These are phyloP conservation scores for Cystofilobasidium capitatum DNA, from an alignment of 768 basidiomycete genomes.

Conservation along the genomic window DNA sequence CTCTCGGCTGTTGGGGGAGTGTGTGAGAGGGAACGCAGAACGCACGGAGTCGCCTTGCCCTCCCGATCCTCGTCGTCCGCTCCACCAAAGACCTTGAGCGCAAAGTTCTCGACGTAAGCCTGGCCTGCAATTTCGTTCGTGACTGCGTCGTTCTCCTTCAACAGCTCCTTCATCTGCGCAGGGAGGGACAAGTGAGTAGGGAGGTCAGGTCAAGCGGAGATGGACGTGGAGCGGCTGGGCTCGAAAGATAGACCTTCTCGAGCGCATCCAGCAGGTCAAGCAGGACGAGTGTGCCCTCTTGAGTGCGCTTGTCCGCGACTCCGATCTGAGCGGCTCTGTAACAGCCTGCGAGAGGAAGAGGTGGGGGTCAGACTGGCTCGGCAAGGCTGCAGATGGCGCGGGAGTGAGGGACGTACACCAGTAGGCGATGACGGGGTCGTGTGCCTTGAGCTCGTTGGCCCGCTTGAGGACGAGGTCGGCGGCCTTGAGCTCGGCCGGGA, in stretches of 20 bases:
- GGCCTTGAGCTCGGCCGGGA: constrained; percentile 42
- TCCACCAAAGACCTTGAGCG: constrained; percentile 69
- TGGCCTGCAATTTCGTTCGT: constrained; percentile 71
- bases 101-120: constrained; percentile 93
- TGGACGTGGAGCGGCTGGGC: constrained; percentile 1
- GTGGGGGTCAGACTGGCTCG: not conserved
- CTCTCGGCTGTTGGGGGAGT: not conserved
- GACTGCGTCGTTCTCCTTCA: constrained; percentile 67
- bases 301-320: constrained; percentile 54
- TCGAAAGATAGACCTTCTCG: constrained; percentile 47
- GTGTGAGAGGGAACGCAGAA: constrained; percentile 10
- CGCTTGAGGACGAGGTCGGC: constrained; percentile 76
- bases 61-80: constrained; percentile 87
- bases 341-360: constrained; percentile 50
- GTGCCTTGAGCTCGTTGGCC: constrained; percentile 69
- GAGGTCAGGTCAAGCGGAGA: not conserved
- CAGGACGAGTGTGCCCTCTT: constrained; percentile 62
- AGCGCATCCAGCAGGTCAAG: constrained; percentile 63
- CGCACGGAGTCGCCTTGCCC: constrained; percentile 64
- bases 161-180: constrained; percentile 58
- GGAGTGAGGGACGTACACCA: constrained; percentile 62
- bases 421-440: constrained; percentile 82
- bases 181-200: not conserved
- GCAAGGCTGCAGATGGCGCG: not conserved
- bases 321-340: constrained; percentile 88